Conservation (phyloP, 2,329 filamentous ascomycete species). For the Sporothrix inflata region DNA sequence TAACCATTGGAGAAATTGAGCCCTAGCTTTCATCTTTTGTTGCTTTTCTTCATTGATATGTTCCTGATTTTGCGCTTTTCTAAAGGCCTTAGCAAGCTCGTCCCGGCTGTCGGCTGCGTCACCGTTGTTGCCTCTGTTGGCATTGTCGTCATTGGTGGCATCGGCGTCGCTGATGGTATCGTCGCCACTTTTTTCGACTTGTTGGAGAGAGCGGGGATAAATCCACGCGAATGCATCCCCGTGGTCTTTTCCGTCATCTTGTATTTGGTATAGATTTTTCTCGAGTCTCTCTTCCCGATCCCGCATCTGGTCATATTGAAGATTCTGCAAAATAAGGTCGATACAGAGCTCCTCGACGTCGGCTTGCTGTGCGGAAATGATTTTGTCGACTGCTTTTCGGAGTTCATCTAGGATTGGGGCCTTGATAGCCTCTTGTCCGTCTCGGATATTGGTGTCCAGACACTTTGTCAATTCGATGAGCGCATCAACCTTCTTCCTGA, state of each 20-base stretch:
- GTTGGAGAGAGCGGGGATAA: background rate
- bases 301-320: no score
- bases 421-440: background rate
- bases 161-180: no score
- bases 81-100: no score
- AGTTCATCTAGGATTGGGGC: background rate
- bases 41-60: background rate
- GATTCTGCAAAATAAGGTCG: no score
- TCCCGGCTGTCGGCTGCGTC: no score
- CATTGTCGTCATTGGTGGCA: no score
- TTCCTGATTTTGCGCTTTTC: no score
- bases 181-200: no score
- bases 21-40: background rate
- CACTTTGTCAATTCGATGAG: no score
- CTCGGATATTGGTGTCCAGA: background rate
- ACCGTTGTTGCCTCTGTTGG: no score
- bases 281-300: background rate
- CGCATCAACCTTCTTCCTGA: no score
- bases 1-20: background rate
- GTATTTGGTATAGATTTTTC: background rate
- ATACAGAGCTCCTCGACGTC: background rate
- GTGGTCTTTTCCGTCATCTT: background rate
- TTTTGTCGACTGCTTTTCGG: background rate
- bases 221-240: background rate
- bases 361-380: background rate